Percentiles rank a stretch among this genome's conserved stretches.
Conservation (phyloP, 2,329 filamentous ascomycete genomes). For the Apiospora hydei region DNA sequence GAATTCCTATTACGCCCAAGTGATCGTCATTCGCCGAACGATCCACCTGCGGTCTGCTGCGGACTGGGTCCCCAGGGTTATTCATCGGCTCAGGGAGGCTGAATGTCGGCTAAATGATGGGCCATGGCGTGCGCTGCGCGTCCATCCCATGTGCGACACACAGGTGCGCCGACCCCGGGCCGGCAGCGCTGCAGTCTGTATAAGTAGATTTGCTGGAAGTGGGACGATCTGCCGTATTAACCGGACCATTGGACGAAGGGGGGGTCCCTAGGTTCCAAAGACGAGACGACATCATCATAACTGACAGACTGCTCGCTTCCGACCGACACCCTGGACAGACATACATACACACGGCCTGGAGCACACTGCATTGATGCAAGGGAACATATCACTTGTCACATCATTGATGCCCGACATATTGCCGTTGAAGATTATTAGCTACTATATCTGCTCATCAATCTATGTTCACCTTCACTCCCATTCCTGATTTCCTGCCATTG, state of each 20-base stretch:
- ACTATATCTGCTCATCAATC: neutral
- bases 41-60: neutral
- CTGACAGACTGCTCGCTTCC: neutral
- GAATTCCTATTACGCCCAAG: neutral
- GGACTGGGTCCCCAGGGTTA: neutral
- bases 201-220: neutral
- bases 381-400: neutral
- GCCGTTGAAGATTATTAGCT: neutral
- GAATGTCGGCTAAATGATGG: constrained; percentile 10
- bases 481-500: neutral
- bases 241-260: neutral
- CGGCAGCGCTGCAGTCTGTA: neutral
- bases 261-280: too few relatives aligned
- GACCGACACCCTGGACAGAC: neutral
- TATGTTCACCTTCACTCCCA: neutral
- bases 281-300: neutral
- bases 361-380: neutral
- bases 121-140: neutral
- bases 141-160: neutral
- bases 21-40: neutral
- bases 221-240: constrained; percentile 4
- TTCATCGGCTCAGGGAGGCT: constrained; percentile 9
- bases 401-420: neutral
- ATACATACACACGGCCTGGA: neutral
- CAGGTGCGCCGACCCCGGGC: constrained; percentile 1